A percentile compares a stretch with the other conserved stretches of the same genome.
Conservation (phyloP, 306 rosid genomes). For the Ormosia semicastrata region DNA sequence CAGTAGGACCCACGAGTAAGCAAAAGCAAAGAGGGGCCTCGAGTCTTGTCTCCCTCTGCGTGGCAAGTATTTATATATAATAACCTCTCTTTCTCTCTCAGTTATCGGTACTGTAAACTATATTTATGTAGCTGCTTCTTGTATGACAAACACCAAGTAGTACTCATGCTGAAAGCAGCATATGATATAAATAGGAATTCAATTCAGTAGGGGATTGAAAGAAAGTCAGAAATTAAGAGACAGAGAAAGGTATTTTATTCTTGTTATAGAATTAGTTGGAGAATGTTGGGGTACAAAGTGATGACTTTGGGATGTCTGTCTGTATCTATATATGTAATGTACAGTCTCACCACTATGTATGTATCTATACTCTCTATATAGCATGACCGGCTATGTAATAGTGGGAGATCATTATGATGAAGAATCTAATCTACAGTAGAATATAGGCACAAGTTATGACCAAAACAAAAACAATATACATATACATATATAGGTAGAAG, state of each 20-base stretch:
- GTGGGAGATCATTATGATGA: slow-evolving; percentile 17
- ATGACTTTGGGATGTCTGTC: slow-evolving; percentile 22
- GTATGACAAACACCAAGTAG: background rate
- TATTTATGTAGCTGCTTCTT: slow-evolving; percentile 20
- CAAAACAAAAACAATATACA: slow-evolving; percentile 14
- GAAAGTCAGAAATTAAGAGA: slow-evolving; percentile 29
- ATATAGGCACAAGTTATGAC: background rate
- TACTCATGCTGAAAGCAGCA: slow-evolving; percentile 26
- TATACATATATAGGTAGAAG: background rate
- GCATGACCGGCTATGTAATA: slow-evolving; percentile 23
- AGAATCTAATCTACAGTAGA: background rate
- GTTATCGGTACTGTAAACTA: background rate
- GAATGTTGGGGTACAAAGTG: background rate
- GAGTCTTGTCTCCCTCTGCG: background rate
- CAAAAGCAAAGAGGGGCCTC: background rate
- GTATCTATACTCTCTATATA: background rate
- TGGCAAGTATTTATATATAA: background rate
- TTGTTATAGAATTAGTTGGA: background rate
- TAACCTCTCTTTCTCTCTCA: background rate
- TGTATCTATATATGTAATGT: background rate
- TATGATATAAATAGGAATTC: background rate
- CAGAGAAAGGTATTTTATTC: slow-evolving; percentile 24
- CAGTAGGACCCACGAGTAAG: slow-evolving; percentile 26
- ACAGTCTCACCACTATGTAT: slow-evolving; percentile 20
- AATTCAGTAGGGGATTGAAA: background rate